Conservation (phyloP, 805 yeast species). For the Priceomyces carsonii region DNA sequence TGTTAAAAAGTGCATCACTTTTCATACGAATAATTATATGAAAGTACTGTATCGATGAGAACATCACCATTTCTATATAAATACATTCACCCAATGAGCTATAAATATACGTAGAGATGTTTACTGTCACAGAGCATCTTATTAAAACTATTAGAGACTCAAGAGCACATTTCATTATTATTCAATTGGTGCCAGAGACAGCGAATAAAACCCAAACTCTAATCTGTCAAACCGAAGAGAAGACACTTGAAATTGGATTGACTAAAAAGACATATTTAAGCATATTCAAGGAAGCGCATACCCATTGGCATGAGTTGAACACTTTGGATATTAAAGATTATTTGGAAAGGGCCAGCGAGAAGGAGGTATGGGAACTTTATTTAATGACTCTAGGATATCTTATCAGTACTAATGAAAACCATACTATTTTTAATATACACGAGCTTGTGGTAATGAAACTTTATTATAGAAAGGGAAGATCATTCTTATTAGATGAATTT, state of each 20-base stretch:
- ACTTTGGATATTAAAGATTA: not conserved
- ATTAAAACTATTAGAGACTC: conserved; percentile 3
- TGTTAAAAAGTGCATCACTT: not conserved
- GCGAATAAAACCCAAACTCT: conserved; percentile 2
- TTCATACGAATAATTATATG: not conserved
- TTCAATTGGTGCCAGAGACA: conserved; percentile 8
- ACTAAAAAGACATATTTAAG: conserved; percentile 28
- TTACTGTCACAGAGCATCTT: not conserved
- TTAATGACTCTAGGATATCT: conserved; percentile 34
- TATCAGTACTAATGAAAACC: conserved; percentile 41
- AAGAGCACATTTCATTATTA: conserved; percentile 4
- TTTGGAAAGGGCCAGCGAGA: not conserved
- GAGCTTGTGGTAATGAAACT: conserved; percentile 20
- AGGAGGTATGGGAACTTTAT: conserved; percentile 18
- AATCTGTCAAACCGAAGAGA: conserved; percentile 11
- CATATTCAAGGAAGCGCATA: conserved; percentile 34
- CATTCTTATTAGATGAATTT: conserved; percentile 19
- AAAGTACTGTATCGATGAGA: not conserved
- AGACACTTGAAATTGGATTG: conserved; percentile 31
- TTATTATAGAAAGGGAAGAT: conserved; percentile 5
- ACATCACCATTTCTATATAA: too few relatives aligned
- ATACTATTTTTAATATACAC: conserved; percentile 29
- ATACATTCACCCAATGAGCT: too few relatives aligned
- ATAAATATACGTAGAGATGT: conserved; percentile 2
- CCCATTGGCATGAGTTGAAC: conserved; percentile 20